A percentile compares a stretch with the other conserved stretches of the same genome.
phyloP scores from a whole-genome alignment of 768 basidiomycete species.

The Mycena filopes region DNA sequence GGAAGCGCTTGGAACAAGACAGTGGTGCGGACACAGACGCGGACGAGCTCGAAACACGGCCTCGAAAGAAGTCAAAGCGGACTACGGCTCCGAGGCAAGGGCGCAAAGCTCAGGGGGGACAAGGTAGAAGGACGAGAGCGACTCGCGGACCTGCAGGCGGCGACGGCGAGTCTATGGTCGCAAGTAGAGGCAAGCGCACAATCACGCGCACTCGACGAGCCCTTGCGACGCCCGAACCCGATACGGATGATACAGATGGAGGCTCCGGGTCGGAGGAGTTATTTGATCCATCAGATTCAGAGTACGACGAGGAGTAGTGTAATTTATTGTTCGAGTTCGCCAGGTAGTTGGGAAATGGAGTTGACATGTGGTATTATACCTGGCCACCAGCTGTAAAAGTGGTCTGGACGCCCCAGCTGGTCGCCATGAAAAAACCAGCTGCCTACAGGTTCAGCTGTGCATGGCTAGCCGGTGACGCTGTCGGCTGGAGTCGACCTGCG shows the following conservation, averaged over 20 bases:
- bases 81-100: no score
- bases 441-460: background rate
- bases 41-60: background rate
- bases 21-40: background rate
- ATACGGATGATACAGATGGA: background rate
- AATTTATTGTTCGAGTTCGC: background rate
- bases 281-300: background rate
- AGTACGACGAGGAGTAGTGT: background rate
- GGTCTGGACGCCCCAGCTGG: background rate
- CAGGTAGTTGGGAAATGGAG: background rate
- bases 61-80: background rate
- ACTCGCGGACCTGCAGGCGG: background rate
- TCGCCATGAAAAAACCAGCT: background rate
- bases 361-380: background rate
- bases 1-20: background rate
- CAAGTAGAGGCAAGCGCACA: background rate
- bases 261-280: background rate
- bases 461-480: background rate
- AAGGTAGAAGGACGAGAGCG: background rate
- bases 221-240: background rate
- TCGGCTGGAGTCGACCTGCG: background rate
- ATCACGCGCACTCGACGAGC: background rate
- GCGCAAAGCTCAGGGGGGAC: no score
- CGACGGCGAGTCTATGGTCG: background rate
- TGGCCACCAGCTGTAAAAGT: background rate